Percentiles rank a stretch among this genome's conserved stretches.
Evolutionary conservation across 176 grass and related monocot species (phyloP).

Genomic region (Aegilops bicornis): DNA sequence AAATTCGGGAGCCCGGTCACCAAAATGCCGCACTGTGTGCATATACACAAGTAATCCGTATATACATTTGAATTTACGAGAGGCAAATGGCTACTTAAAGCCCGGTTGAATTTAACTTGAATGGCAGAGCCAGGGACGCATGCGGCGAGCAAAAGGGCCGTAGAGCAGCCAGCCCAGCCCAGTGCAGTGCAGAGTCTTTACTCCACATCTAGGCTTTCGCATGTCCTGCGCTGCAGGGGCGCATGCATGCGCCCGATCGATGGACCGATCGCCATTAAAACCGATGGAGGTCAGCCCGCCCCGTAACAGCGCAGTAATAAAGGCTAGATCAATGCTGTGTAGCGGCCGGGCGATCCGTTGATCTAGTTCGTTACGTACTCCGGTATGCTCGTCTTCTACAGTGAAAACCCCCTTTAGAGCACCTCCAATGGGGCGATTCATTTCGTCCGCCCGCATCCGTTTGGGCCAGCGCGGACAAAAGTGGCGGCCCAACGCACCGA

Average conservation of each 20-base stretch:
- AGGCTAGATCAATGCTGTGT: neutral
- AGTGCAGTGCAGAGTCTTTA: neutral
- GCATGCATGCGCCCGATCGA: neutral
- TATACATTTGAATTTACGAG: no score
- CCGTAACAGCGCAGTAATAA: neutral
- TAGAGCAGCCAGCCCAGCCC: neutral
- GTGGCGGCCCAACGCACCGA: no score
- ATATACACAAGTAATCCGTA: no score
- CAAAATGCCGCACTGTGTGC: no score
- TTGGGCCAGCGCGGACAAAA: no score
- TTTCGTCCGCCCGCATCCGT: no score
- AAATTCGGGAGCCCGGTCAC: no score
- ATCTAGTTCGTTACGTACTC: neutral
- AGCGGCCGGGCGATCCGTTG: neutral
- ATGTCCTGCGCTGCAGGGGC: neutral
- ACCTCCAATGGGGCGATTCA: no score
- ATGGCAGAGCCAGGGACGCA: no score
- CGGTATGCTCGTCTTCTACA: neutral
- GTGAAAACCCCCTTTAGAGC: neutral
- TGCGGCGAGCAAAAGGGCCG: no score
- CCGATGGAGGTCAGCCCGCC: neutral
- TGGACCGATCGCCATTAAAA: neutral
- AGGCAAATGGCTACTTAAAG: no score
- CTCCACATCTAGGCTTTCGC: neutral
- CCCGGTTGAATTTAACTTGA: no score